Evolutionary conservation across 1,284 basidiomycete species (phyloP).

Genomic region (Boletus albobrunnescens): DNA sequence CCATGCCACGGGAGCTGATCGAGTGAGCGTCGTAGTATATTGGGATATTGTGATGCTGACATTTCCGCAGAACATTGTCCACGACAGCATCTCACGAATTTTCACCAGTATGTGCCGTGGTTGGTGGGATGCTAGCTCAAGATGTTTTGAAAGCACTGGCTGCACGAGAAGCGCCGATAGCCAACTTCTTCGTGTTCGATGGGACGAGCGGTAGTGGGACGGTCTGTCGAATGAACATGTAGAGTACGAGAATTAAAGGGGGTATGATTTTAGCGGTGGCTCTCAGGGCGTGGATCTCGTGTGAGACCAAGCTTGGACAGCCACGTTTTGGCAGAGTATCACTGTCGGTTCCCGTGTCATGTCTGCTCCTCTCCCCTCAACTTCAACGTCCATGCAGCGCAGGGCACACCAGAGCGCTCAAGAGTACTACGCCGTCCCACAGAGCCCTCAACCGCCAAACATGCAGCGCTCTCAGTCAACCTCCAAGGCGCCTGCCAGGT

Average conservation of each 20-base stretch:
- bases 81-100: slow-evolving; percentile 80
- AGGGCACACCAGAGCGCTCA: slow-evolving; percentile 28
- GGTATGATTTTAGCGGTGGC: too few relatives aligned
- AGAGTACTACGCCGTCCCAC: slow-evolving; percentile 48
- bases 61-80: slow-evolving; percentile 48
- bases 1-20: slow-evolving; percentile 53
- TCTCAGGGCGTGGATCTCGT: slow-evolving; percentile 11
- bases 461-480: slow-evolving; percentile 32
- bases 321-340: slow-evolving; percentile 24
- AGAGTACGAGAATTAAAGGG: slow-evolving; percentile 2
- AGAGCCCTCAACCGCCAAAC: slow-evolving; percentile 39
- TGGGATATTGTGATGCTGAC: slow-evolving; percentile 7
- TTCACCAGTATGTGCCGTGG: slow-evolving; percentile 85
- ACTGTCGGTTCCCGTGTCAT: slow-evolving; percentile 9
- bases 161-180: slow-evolving; percentile 86
- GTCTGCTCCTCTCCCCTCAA: slow-evolving; percentile 5
- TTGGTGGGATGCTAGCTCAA: slow-evolving; percentile 92
- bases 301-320: slow-evolving; percentile 21
- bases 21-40: slow-evolving; percentile 40
- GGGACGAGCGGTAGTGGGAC: slow-evolving; percentile 75
- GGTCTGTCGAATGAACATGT: slow-evolving; percentile 54
- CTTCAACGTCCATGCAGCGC: slow-evolving; percentile 32
- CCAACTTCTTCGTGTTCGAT: slow-evolving; percentile 90
- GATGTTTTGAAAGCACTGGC: slow-evolving; percentile 91
- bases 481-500: slow-evolving; percentile 28